phyloP scores from a whole-genome alignment of 1,284 basidiomycete species.

The Tilletia setariae region DNA sequence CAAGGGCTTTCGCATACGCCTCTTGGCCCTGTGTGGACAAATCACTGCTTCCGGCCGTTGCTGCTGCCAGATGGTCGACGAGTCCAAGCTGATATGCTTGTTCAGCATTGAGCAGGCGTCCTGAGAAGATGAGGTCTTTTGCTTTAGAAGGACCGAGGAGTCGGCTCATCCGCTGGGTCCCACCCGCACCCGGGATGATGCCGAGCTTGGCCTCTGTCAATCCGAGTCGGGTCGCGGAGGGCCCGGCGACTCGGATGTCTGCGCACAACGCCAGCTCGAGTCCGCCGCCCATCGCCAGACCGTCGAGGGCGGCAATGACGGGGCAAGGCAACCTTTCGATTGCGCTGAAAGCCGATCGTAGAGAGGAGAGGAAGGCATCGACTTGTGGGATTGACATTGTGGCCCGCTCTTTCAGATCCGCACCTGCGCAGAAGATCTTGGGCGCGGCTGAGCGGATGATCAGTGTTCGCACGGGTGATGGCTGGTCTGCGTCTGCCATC shows the following conservation, averaged over 20 bases:
- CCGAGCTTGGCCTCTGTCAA: slow-evolving; percentile 79
- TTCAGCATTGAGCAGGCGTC: slow-evolving; percentile 63
- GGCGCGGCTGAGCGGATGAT: slow-evolving; percentile 71
- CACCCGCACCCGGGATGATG: slow-evolving; percentile 74
- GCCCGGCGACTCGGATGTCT: slow-evolving; percentile 76
- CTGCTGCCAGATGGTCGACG: slow-evolving; percentile 71
- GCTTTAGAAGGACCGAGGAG: slow-evolving; percentile 76
- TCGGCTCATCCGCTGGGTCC: slow-evolving; percentile 76
- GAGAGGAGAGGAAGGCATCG: slow-evolving; percentile 71
- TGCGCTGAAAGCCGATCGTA: slow-evolving; percentile 69
- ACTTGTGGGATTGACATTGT: slow-evolving; percentile 66
- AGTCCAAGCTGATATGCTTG: slow-evolving; percentile 76
- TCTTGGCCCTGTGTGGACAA: slow-evolving; percentile 20
- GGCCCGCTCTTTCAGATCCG: slow-evolving; percentile 80
- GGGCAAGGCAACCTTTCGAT: slow-evolving; percentile 79
- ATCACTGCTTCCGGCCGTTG: slow-evolving; percentile 32
- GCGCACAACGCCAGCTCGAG: slow-evolving; percentile 81
- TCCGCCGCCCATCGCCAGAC: slow-evolving; percentile 85
- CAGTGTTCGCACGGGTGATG: slow-evolving; percentile 62
- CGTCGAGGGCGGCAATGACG: slow-evolving; percentile 87
- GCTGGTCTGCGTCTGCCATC: too few species aligned
- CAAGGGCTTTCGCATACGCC: slow-evolving; percentile 25
- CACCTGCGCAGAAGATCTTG: slow-evolving; percentile 81
- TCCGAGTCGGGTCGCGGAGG: slow-evolving; percentile 70
- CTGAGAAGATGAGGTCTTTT: slow-evolving; percentile 83